Conservation (phyloP, 305 asterid genomes). For the Euphrasia arctica region DNA sequence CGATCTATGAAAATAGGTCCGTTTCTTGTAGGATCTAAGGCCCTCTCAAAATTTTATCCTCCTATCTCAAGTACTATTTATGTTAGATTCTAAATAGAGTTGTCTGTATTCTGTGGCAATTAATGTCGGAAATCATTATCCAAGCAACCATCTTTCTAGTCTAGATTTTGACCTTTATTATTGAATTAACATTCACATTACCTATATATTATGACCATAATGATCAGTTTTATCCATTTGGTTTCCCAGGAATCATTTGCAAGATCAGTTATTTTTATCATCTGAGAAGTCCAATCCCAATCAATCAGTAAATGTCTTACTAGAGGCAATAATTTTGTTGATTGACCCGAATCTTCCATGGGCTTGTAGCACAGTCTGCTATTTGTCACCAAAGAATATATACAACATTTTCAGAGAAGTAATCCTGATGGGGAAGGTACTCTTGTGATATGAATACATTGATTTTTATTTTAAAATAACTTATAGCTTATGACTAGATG, state of each 20-base stretch:
- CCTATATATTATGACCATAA: neutral
- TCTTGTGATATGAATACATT: constrained; percentile 10
- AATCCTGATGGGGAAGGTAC: constrained; percentile 71
- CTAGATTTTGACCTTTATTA: constrained; percentile 15
- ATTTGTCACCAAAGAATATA: constrained; percentile 61
- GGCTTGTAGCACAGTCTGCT: constrained; percentile 74
- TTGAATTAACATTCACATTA: constrained; percentile 1
- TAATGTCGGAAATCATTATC: constrained; percentile 5
- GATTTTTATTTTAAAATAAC: neutral
- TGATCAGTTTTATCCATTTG: constrained; percentile 27
- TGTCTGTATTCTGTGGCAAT: constrained; percentile 11
- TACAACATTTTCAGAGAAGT: constrained; percentile 70
- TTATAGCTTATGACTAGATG: constrained; percentile 13
- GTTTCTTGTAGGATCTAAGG: constrained; percentile 23
- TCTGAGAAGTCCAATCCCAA: constrained; percentile 45
- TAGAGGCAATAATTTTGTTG: constrained; percentile 57
- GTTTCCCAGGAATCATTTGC: constrained; percentile 52
- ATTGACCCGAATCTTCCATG: constrained; percentile 77
- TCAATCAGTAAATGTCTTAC: constrained; percentile 51
- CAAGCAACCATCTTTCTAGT: neutral
- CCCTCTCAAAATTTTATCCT: constrained; percentile 16
- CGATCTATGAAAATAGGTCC: constrained; percentile 78
- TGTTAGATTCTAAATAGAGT: constrained; percentile 5
- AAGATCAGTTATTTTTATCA: constrained; percentile 53
- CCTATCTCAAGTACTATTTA: constrained; percentile 16